A percentile compares a stretch with the other conserved stretches of the same genome.
phyloP scores from a whole-genome alignment of 805 yeast species.

The Grigorovia jiainica region DNA sequence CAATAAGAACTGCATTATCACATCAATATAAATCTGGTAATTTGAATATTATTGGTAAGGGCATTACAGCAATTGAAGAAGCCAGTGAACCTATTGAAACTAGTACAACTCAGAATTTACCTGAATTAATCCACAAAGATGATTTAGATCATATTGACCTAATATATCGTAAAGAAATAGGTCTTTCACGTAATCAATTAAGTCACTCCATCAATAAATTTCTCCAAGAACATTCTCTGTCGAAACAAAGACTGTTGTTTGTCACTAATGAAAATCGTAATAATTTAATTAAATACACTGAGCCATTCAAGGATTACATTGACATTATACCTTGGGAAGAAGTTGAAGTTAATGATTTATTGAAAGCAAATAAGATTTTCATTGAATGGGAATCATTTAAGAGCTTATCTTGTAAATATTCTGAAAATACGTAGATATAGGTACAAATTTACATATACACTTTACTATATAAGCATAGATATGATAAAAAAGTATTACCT shows the following conservation, averaged over 20 bases:
- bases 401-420: conserved; percentile 37
- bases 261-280: conserved; percentile 51
- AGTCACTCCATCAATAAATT: neutral
- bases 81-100: conserved; percentile 9
- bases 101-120: neutral
- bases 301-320: conserved; percentile 41
- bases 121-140: neutral
- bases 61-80: no score
- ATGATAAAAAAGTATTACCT: neutral
- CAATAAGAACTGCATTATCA: conserved; percentile 75
- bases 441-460: neutral
- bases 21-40: conserved; percentile 69
- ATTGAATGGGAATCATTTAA: conserved; percentile 67
- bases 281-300: conserved; percentile 55
- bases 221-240: neutral
- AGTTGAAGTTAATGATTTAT: conserved; percentile 71
- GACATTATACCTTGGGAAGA: conserved; percentile 66
- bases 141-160: conserved; percentile 20
- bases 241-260: conserved; percentile 50
- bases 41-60: conserved; percentile 57
- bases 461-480: neutral
- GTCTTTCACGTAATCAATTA: neutral
- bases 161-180: conserved; percentile 1
- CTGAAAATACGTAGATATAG: neutral
- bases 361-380: conserved; percentile 67